These are phyloP conservation scores for Piper betle DNA, from an alignment of 164 flowering plant species.

Conservation along the genomic window DNA sequence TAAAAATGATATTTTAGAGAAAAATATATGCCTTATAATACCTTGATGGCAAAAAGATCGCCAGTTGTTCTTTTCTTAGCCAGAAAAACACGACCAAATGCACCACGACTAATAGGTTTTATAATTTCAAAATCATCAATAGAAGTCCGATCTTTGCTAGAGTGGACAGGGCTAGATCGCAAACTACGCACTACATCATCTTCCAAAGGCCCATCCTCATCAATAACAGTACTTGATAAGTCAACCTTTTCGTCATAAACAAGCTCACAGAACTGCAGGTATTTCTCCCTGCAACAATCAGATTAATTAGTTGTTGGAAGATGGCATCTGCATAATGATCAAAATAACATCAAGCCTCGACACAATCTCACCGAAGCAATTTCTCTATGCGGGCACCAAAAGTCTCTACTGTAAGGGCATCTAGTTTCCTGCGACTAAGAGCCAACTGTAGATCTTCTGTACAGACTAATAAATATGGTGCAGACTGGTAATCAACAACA, in stretches of 20 bases:
- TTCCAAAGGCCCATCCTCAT: constrained; percentile 89
- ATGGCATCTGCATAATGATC: background rate
- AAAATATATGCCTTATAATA: constrained; percentile 10
- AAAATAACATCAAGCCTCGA: background rate
- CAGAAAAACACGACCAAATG: constrained; percentile 94
- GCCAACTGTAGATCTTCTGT: constrained; percentile 77
- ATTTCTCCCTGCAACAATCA: constrained; percentile 68
- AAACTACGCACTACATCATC: constrained; percentile 94
- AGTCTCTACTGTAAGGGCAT: constrained; percentile 92
- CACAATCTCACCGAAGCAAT: constrained; percentile 53
- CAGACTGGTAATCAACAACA: constrained; percentile 57
- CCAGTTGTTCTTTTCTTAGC: constrained; percentile 98
- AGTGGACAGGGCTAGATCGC: constrained; percentile 77
- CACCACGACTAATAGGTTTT: constrained; percentile 98
- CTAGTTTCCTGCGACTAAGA: constrained; percentile 59
- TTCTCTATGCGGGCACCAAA: constrained; percentile 96
- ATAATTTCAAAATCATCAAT: constrained; percentile 99
- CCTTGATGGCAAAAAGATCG: constrained; percentile 99
- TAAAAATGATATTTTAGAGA: no score
- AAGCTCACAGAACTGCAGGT: constrained; percentile 77
- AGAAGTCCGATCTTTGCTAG: constrained; percentile 84
- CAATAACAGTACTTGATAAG: constrained; percentile 63
- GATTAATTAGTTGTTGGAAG: background rate
- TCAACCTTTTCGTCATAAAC: constrained; percentile 88
- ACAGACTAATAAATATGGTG: constrained; percentile 56